Conservation (phyloP, 139 green algal genomes). For the Tetradesmus obliquus region DNA sequence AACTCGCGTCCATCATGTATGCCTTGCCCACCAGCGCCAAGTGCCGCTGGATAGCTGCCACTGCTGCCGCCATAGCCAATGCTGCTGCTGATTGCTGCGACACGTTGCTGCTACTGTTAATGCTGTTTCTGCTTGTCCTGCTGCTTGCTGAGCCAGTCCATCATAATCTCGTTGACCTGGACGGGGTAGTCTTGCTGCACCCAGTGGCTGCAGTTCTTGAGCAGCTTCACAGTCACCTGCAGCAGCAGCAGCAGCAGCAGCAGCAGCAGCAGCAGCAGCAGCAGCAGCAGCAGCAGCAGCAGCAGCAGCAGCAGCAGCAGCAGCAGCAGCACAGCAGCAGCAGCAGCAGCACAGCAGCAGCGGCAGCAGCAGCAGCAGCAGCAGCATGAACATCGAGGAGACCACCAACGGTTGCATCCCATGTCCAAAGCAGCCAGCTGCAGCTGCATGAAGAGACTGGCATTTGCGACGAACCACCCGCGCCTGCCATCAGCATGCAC, state of each 20-base stretch:
- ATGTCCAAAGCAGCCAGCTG: too few relatives aligned
- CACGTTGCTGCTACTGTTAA: not conserved
- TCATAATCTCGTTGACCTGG: conserved; percentile 38
- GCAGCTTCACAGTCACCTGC: conserved; percentile 40
- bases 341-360: too few relatives aligned
- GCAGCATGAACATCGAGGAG: too few relatives aligned
- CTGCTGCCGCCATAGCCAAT: not conserved
- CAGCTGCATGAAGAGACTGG: too few relatives aligned
- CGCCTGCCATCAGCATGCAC: too few relatives aligned
- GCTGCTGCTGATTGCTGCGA: not conserved
- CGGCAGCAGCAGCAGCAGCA: too few relatives aligned
- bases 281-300: not conserved
- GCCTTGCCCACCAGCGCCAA: too few relatives aligned
- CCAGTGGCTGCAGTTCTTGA: conserved; percentile 74
- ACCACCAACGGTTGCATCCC: too few relatives aligned
- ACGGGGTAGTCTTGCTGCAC: conserved; percentile 60
- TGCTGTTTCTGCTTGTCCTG: not conserved
- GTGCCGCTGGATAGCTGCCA: too few relatives aligned
- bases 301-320: not conserved
- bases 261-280: conserved; percentile 46
- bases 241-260: conserved; percentile 3
- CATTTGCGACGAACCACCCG: too few relatives aligned
- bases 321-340: not conserved
- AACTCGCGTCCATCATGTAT: too few relatives aligned
- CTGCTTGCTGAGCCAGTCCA: conserved; percentile 29